These are phyloP conservation scores for Daedaleopsis sinensis DNA, from an alignment of 768 basidiomycete genomes.

Conservation along the genomic window DNA sequence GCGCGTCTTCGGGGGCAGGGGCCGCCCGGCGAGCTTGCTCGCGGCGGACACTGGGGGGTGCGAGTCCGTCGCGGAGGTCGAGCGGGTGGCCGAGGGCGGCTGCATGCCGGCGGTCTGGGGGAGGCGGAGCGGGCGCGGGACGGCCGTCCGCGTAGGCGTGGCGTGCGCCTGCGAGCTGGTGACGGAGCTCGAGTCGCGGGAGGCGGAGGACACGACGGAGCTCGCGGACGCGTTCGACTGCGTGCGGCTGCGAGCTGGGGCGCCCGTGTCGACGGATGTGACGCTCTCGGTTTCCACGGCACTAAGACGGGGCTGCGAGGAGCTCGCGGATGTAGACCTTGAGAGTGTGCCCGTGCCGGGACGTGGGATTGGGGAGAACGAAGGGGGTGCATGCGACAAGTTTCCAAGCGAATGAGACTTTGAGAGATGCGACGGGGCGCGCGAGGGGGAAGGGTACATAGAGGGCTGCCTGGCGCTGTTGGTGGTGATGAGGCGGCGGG, in stretches of 20 bases:
- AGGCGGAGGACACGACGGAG: conserved; percentile 13
- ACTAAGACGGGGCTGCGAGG: conserved; percentile 14
- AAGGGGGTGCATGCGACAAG: conserved; percentile 12
- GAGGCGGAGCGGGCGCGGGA: conserved; percentile 28
- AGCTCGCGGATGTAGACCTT: conserved; percentile 15
- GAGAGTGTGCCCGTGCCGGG: conserved; percentile 10
- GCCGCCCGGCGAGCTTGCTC: conserved; percentile 1
- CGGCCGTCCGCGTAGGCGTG: conserved; percentile 1
- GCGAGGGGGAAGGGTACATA: conserved; percentile 8
- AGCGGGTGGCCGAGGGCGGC: conserved; percentile 10
- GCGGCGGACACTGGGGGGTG: conserved; percentile 5
- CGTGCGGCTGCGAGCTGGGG: conserved; percentile 8
- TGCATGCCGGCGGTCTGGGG: conserved; percentile 19
- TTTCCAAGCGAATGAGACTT: conserved; percentile 12
- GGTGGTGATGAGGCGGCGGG: conserved; percentile 38
- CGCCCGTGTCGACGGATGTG: conserved; percentile 4
- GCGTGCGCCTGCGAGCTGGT: conserved; percentile 12
- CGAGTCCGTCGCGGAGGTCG: conserved; percentile 11
- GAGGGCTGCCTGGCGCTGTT: conserved; percentile 31
- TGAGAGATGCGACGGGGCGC: conserved; percentile 11
- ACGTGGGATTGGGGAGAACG: conserved; percentile 10
- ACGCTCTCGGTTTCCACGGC: conserved; percentile 9
- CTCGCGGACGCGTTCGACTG: conserved; percentile 20
- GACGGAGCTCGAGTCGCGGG: conserved; percentile 18
- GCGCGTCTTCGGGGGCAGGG: background rate